These are phyloP conservation scores for Podospora bellae-mahoneyi DNA, from an alignment of 495 filamentous ascomycete genomes.

Conservation along the genomic window DNA sequence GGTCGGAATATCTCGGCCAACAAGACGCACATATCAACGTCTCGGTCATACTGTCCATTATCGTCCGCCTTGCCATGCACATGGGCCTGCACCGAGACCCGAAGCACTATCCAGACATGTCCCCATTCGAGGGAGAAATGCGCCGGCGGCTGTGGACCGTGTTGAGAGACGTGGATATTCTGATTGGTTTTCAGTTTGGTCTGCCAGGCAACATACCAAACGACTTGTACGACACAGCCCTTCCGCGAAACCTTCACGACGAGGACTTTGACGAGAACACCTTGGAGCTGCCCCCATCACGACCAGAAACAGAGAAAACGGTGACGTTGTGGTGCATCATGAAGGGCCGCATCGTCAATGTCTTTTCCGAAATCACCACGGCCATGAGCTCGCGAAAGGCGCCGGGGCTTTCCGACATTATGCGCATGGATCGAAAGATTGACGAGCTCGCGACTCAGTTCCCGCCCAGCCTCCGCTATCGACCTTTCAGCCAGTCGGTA, in stretches of 20 bases:
- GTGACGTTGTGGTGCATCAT: slow-evolving; percentile 26
- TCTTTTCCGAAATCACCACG: slow-evolving; percentile 26
- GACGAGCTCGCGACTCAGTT: slow-evolving; percentile 26
- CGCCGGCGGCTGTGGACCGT: slow-evolving; percentile 38
- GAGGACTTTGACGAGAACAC: slow-evolving; percentile 34
- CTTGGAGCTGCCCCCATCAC: slow-evolving; percentile 34
- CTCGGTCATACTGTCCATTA: slow-evolving; percentile 40
- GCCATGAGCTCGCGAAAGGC: slow-evolving; percentile 25
- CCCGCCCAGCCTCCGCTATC: slow-evolving; percentile 26
- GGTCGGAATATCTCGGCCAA: slow-evolving; percentile 35
- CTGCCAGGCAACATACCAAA: slow-evolving; percentile 30
- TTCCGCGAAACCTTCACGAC: slow-evolving; percentile 40
- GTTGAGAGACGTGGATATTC: slow-evolving; percentile 29
- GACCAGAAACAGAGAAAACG: slow-evolving; percentile 38
- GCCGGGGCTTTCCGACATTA: slow-evolving; percentile 31
- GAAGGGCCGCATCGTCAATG: slow-evolving; percentile 27
- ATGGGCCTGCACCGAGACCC: slow-evolving; percentile 44
- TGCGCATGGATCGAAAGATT: slow-evolving; percentile 33
- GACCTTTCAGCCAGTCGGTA: slow-evolving; percentile 22
- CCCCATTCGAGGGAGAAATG: slow-evolving; percentile 37
- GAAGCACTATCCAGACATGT: slow-evolving; percentile 35
- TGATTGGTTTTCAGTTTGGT: slow-evolving; percentile 33
- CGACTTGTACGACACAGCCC: slow-evolving; percentile 33
- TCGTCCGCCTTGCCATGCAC: slow-evolving; percentile 39
- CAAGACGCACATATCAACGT: slow-evolving; percentile 36